These are phyloP conservation scores for Magnaporthiopsis incrustans DNA, from an alignment of 2,329 filamentous ascomycete genomes.

Conservation along the genomic window DNA sequence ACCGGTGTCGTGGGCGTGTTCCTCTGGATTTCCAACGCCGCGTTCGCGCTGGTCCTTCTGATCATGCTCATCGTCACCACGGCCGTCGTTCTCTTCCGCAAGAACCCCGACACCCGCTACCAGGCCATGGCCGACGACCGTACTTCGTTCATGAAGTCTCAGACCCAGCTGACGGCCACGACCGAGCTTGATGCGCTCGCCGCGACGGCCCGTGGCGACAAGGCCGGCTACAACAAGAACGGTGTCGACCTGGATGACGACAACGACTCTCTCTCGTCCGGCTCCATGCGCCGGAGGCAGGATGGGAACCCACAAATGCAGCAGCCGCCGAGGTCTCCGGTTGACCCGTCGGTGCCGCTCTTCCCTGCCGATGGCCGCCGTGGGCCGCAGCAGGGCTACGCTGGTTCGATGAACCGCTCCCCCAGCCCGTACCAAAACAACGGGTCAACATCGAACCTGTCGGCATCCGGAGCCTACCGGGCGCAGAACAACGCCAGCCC, in stretches of 20 bases:
- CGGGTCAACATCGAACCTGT: constrained; percentile 14
- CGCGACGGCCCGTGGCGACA: constrained; percentile 72
- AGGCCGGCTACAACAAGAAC: constrained; percentile 48
- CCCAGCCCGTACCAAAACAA: constrained; percentile 20
- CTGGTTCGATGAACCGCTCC: constrained; percentile 14
- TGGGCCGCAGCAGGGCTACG: constrained; percentile 20
- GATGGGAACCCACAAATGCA: constrained; percentile 16
- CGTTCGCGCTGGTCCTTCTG: constrained; percentile 67
- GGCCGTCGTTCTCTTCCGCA: constrained; percentile 62
- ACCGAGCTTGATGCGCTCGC: constrained; percentile 79
- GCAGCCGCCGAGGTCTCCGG: constrained; percentile 32
- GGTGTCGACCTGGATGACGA: constrained; percentile 65
- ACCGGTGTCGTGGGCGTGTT: constrained; percentile 76
- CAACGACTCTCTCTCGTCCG: constrained; percentile 57
- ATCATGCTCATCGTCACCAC: constrained; percentile 67
- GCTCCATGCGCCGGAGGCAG: constrained; percentile 40
- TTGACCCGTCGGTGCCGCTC: constrained; percentile 42
- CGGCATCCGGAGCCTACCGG: constrained; percentile 21
- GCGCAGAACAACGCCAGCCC: constrained; percentile 32
- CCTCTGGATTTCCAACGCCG: constrained; percentile 75
- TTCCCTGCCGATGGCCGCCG: constrained; percentile 33
- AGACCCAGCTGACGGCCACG: constrained; percentile 59
- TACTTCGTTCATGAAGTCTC: constrained; percentile 85
- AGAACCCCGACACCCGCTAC: constrained; percentile 81
- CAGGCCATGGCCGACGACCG: constrained; percentile 86